These are phyloP conservation scores for Aureobasidium uvarum DNA, from an alignment of 2,329 filamentous ascomycete species.

Conservation along the genomic window DNA sequence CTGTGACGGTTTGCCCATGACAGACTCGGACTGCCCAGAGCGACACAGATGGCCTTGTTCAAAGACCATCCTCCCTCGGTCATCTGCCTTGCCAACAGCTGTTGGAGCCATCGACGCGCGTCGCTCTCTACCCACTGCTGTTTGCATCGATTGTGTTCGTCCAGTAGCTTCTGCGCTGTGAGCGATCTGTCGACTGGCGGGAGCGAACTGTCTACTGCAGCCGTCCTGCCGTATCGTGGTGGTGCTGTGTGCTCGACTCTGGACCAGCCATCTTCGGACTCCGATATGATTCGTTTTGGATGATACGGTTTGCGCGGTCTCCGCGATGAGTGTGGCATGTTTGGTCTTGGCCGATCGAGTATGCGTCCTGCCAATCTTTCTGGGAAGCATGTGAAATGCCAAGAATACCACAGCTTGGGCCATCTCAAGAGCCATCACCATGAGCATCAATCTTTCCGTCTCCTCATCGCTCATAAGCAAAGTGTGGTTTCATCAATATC, in stretches of 20 bases:
- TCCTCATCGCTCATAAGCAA: not conserved
- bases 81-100: not conserved
- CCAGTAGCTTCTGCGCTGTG: slow-evolving; percentile 25
- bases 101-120: slow-evolving; percentile 12
- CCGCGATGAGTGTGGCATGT: slow-evolving; percentile 28
- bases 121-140: slow-evolving; percentile 14
- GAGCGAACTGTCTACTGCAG: not conserved
- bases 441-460: not conserved
- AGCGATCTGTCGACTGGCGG: slow-evolving; percentile 22
- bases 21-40: slow-evolving; percentile 36
- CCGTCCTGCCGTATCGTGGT: not conserved
- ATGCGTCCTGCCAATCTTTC: not conserved
- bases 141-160: slow-evolving; percentile 19
- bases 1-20: slow-evolving; percentile 34
- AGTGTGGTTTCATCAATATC: not conserved
- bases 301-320: slow-evolving; percentile 12
- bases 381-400: slow-evolving; percentile 10
- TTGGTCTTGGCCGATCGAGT: not conserved
- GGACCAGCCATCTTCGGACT: slow-evolving; percentile 26
- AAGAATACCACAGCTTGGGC: slow-evolving; percentile 1
- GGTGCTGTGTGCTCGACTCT: slow-evolving; percentile 19
- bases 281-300: slow-evolving; percentile 6
- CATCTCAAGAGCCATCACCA: not conserved
- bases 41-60: slow-evolving; percentile 36
- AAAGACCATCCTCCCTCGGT: slow-evolving; percentile 33